phyloP scores from a whole-genome alignment of 2,329 filamentous ascomycete species.

The Corniculantispora saksenae region DNA sequence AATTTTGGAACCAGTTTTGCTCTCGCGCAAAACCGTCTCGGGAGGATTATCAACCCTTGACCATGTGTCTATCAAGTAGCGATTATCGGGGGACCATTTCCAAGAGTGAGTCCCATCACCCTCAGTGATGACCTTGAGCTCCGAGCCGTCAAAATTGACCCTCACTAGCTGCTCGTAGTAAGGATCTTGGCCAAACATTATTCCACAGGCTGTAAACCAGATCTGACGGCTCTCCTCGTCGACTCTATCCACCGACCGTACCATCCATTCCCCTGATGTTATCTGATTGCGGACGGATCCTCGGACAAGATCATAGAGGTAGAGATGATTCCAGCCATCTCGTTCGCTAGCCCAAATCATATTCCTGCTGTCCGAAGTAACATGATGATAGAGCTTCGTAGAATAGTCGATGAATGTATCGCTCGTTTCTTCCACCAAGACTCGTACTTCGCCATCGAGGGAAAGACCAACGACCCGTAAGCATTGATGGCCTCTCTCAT shows the following conservation, averaged over 20 bases:
- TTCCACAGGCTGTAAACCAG: constrained; percentile 27
- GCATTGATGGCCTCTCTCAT: constrained; percentile 23
- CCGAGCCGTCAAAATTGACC: constrained; percentile 31
- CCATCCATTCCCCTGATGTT: constrained; percentile 30
- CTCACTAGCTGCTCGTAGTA: constrained; percentile 29
- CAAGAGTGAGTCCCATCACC: constrained; percentile 32
- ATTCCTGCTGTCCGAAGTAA: constrained; percentile 20
- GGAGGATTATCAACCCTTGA: constrained; percentile 30
- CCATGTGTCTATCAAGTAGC: constrained; percentile 28
- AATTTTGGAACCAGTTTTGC: constrained; percentile 21
- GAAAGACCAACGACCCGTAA: constrained; percentile 16
- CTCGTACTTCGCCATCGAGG: constrained; percentile 4
- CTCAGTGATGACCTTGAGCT: constrained; percentile 27
- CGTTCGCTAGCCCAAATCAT: constrained; percentile 33
- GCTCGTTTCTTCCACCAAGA: constrained; percentile 21
- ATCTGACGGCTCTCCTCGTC: constrained; percentile 25
- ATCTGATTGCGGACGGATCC: constrained; percentile 23
- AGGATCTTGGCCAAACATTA: constrained; percentile 26
- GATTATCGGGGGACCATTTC: constrained; percentile 25
- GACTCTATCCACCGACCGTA: constrained; percentile 26
- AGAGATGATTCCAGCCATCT: constrained; percentile 32
- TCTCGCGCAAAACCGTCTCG: constrained; percentile 24
- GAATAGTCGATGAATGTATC: constrained; percentile 24
- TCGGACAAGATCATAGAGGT: constrained; percentile 26
- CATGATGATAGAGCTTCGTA: constrained; percentile 9